phyloP scores from a whole-genome alignment of 2,329 filamentous ascomycete species.

The Alternaria longipes region DNA sequence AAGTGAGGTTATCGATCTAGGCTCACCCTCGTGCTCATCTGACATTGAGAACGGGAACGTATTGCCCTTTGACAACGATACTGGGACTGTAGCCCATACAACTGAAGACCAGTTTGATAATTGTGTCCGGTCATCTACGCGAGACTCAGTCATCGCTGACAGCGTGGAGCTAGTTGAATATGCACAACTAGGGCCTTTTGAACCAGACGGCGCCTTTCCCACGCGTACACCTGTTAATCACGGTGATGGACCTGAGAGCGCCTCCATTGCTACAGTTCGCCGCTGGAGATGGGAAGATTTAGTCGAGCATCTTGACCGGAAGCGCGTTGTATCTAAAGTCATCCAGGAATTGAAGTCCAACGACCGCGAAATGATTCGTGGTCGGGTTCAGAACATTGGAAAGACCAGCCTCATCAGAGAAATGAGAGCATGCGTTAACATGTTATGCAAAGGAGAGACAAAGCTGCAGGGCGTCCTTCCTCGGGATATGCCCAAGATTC shows the following conservation, averaged over 20 bases:
- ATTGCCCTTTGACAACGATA: not conserved
- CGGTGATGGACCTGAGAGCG: conserved; percentile 34
- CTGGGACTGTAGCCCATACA: not conserved
- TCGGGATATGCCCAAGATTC: conserved; percentile 37
- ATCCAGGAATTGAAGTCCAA: conserved; percentile 44
- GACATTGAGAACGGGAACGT: conserved; percentile 5
- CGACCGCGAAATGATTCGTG: conserved; percentile 34
- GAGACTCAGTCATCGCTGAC: conserved; percentile 11
- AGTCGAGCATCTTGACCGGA: conserved; percentile 52
- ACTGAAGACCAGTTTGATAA: too few relatives aligned
- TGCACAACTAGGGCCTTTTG: not conserved
- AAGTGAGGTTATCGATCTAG: conserved; percentile 31
- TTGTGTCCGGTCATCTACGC: not conserved
- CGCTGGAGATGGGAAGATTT: conserved; percentile 51
- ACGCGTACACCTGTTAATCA: not conserved
- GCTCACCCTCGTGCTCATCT: conserved; percentile 25
- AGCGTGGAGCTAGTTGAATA: conserved; percentile 13
- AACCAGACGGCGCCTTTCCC: not conserved
- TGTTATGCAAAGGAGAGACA: conserved; percentile 28
- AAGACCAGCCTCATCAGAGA: conserved; percentile 35
- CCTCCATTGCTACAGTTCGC: conserved; percentile 36
- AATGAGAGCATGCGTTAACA: conserved; percentile 34
- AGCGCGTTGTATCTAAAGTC: conserved; percentile 56
- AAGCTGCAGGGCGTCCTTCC: conserved; percentile 40
- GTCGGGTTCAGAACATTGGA: conserved; percentile 29